These are phyloP conservation scores for Trichaptum fuscoviolaceum DNA, from an alignment of 768 basidiomycete species.

Conservation along the genomic window DNA sequence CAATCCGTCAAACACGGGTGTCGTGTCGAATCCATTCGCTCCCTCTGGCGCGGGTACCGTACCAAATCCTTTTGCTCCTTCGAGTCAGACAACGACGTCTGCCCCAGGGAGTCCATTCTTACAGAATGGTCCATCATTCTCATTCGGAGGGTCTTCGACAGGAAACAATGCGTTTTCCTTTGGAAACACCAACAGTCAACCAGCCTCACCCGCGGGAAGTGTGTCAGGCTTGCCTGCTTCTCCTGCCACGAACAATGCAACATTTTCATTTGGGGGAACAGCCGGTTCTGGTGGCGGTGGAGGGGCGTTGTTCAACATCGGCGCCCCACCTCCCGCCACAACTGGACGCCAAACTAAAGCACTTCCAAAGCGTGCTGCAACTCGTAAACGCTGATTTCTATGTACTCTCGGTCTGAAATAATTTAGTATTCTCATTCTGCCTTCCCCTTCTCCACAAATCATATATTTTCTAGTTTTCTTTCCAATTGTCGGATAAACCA, in stretches of 20 bases:
- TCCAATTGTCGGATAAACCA: not conserved
- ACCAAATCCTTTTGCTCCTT: not conserved
- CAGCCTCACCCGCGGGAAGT: slow-evolving; percentile 49
- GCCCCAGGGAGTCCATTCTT: slow-evolving; percentile 22
- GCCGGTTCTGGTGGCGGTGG: slow-evolving; percentile 29
- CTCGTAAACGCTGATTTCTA: not conserved
- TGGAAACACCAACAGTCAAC: slow-evolving; percentile 42
- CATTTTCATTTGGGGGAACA: slow-evolving; percentile 36
- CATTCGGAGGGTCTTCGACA: slow-evolving; percentile 22
- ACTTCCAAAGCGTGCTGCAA: slow-evolving; percentile 38
- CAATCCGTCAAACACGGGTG: slow-evolving; percentile 21
- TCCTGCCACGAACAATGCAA: slow-evolving; percentile 19
- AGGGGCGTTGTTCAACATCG: slow-evolving; percentile 51
- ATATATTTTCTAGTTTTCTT: not conserved
- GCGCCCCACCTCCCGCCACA: slow-evolving; percentile 39
- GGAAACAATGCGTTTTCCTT: slow-evolving; percentile 41
- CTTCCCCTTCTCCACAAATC: not conserved
- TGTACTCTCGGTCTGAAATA: not conserved
- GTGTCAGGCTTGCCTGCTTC: slow-evolving; percentile 34
- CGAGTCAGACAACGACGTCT: slow-evolving; percentile 10
- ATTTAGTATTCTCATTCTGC: not conserved
- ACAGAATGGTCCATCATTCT: slow-evolving; percentile 11
- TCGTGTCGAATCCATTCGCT: not conserved
- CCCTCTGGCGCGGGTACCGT: not conserved
- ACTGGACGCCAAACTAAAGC: slow-evolving; percentile 44